Percentiles rank a stretch among this genome's conserved stretches.
phyloP scores from a whole-genome alignment of 2,329 filamentous ascomycete species.

The Neonectria neomacrospora region DNA sequence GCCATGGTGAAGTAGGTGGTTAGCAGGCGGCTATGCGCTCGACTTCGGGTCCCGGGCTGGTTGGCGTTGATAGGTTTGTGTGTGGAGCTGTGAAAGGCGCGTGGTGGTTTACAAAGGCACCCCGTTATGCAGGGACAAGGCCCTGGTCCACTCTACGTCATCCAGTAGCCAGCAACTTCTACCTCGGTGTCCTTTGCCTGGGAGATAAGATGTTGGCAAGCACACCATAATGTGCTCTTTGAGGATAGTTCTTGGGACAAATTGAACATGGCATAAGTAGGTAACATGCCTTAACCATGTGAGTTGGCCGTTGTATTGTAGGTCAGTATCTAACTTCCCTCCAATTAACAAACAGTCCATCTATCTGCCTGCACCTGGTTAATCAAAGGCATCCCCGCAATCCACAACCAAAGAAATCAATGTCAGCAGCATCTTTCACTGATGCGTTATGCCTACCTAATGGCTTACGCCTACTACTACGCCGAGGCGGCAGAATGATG shows the following conservation, averaged over 20 bases:
- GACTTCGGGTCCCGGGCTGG: no score
- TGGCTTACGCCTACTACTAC: background rate
- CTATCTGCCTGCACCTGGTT: background rate
- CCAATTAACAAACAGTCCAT: background rate
- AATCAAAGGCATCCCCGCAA: no score
- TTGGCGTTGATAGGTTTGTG: conserved; percentile 13
- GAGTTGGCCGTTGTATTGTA: background rate
- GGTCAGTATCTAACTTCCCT: background rate
- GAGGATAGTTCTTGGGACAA: background rate
- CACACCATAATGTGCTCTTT: background rate
- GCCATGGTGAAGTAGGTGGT: conserved; percentile 36
- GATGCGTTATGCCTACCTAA: background rate
- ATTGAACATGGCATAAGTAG: background rate
- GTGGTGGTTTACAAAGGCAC: background rate
- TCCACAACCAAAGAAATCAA: background rate
- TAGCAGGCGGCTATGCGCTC: background rate
- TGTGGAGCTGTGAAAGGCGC: conserved; percentile 4
- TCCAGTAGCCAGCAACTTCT: background rate
- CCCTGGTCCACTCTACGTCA: background rate
- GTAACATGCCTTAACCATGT: background rate
- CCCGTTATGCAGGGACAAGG: background rate
- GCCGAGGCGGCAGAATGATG: background rate
- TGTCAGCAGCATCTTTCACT: background rate
- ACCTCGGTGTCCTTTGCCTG: background rate
- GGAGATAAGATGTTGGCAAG: background rate